Evolutionary conservation across 331 rosid genomes (phyloP).

Genomic region (Saraca asoca): DNA sequence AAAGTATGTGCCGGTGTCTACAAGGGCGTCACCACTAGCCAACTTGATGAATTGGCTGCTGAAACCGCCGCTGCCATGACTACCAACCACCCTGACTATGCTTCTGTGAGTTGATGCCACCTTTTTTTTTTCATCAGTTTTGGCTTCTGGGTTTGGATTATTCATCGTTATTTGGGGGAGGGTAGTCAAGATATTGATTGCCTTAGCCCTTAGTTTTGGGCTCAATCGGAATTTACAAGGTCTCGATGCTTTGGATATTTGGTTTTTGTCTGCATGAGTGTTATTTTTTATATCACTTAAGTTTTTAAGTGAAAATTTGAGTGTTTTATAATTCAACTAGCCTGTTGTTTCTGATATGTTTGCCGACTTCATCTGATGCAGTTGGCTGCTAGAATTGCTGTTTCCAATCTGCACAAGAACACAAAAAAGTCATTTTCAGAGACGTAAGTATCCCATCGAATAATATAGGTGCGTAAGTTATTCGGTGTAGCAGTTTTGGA

Average conservation of each 20-base stretch:
- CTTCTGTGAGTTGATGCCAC: conserved; percentile 52
- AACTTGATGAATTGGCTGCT: conserved; percentile 82
- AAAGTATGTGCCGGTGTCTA: conserved; percentile 91
- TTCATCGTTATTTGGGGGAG: neutral
- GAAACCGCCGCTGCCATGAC: conserved; percentile 93
- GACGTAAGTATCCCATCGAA: conserved; percentile 54
- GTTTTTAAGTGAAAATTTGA: too few relatives aligned
- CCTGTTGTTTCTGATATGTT: neutral
- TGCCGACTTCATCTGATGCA: conserved; percentile 29
- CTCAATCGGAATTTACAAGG: neutral
- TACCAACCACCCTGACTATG: conserved; percentile 81
- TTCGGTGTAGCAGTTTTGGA: neutral
- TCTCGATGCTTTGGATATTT: neutral
- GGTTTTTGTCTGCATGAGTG: neutral
- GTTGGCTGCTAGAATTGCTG: conserved; percentile 97
- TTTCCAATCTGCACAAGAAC: conserved; percentile 89
- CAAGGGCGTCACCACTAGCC: conserved; percentile 85
- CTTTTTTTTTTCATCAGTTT: neutral
- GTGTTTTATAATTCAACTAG: too few relatives aligned
- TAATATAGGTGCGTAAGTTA: neutral
- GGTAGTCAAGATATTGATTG: neutral
- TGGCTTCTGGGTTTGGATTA: neutral
- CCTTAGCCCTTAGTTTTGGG: neutral
- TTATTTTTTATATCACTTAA: too few relatives aligned
- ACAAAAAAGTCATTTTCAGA: conserved; percentile 81